Evolutionary conservation across 1,284 basidiomycete species (phyloP), one percentile per base, ranked within the genome.

Genomic region (Psilocybe mexicana): DNA sequence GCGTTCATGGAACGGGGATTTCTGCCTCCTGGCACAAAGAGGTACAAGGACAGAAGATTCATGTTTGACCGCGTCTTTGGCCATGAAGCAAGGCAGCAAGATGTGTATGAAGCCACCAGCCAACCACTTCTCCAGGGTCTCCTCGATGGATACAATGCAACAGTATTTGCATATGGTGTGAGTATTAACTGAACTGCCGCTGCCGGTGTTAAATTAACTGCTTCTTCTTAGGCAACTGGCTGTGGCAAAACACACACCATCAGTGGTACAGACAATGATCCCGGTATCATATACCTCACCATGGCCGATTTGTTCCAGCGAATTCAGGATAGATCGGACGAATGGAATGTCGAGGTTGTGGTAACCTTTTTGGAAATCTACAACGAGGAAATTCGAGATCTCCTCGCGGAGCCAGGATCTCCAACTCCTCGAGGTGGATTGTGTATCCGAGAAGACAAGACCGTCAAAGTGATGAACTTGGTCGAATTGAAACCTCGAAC

Each of bases 161-260:
- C 96, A 6, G 92, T 96, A 6, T 98, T 98, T 79, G 96, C 96
- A 2, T 97, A 98, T 72, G 96, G 96, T 40, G 95, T 98, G 72
- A 73, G 93, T 5, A 3, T 40, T 8, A 28, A 12, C n/a, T 38
- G 6, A 30, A 18, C n/a, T 8, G 18, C 18, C 18, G 18, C 42
- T 53, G 14, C 10, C 18, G 5, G 23, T 53, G 14, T 43, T 11
- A 23, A 10, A 23, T 23, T 49, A 35, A 49, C 18, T 38, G 24
- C 5, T 33, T 40, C 30, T 44, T 35, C 33, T 8, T 67, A 98
- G 95, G 96, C 96, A 18, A 98, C 96, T 10, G 96, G 96, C 14
- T 98, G 96, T 71, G 96, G 96, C 60, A 98, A 98, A 75, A 98
- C 96, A 8, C 94, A 98, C 73, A 98, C 96, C 28, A 97, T 98